These are phyloP conservation scores for Ichthyophthirius multifiliis DNA, from an alignment of 169 alveolate species.

Conservation along the genomic window DNA sequence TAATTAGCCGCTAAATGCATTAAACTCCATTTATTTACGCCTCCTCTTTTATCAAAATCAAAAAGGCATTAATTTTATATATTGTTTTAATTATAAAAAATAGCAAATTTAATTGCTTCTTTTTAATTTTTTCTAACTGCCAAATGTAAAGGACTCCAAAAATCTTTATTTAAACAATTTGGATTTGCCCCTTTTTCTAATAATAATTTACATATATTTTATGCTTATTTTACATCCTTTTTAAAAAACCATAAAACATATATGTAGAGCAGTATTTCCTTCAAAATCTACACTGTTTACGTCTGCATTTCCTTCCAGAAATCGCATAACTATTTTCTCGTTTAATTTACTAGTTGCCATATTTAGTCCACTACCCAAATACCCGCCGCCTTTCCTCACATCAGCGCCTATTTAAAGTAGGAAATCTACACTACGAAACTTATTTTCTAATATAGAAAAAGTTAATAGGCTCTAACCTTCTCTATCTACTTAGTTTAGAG, in stretches of 20 bases:
- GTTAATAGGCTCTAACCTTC: slow-evolving; percentile 35
- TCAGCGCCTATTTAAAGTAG: slow-evolving; percentile 24
- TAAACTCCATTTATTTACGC: slow-evolving; percentile 10
- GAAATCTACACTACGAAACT: slow-evolving; percentile 11
- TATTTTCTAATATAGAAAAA: slow-evolving; percentile 27
- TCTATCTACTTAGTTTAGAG: slow-evolving; percentile 23
- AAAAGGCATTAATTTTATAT: neutral
- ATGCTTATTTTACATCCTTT: neutral
- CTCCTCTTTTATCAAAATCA: slow-evolving; percentile 17
- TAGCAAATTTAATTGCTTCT: neutral
- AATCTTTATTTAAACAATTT: neutral
- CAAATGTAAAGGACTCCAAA: slow-evolving; percentile 2
- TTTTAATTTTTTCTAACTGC: neutral
- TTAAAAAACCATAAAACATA: slow-evolving; percentile 21
- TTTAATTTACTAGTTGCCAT: slow-evolving; percentile 36
- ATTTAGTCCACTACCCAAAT: slow-evolving; percentile 21
- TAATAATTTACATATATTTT: neutral
- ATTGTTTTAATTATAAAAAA: neutral
- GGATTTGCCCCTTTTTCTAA: neutral
- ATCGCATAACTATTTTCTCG: slow-evolving; percentile 9
- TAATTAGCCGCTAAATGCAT: slow-evolving; percentile 14
- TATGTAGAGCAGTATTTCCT: slow-evolving; percentile 37
- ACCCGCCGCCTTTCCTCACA: slow-evolving; percentile 30
- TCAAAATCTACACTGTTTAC: slow-evolving; percentile 24
- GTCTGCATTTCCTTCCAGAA: slow-evolving; percentile 28